Evolutionary conservation across 306 rosid species (phyloP).

Genomic region (Prunus padus): DNA sequence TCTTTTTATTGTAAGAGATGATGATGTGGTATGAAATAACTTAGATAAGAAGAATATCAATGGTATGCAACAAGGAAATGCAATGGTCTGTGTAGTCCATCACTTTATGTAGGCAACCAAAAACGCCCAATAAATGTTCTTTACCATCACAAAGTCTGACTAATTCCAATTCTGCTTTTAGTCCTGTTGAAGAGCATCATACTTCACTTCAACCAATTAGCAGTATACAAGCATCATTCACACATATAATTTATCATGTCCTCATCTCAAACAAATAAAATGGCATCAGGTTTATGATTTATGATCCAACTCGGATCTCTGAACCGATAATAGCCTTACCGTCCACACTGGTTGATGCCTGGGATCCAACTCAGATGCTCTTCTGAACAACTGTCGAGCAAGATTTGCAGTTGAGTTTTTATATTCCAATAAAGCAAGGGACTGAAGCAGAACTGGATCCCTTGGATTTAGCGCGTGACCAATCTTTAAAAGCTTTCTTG

Average conservation of each 20-base stretch:
- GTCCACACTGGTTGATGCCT: constrained; percentile 98
- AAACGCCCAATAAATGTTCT: neutral
- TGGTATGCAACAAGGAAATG: neutral
- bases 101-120: neutral
- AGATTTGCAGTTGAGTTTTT: constrained; percentile 71
- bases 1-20: neutral
- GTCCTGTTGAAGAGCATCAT: neutral
- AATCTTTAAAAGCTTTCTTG: constrained; percentile 76
- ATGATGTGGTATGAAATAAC: neutral
- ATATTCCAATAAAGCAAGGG: constrained; percentile 91
- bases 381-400: constrained; percentile 79
- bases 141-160: neutral
- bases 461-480: constrained; percentile 91
- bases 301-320: neutral
- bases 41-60: neutral
- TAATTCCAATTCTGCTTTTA: neutral
- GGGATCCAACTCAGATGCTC: constrained; percentile 87
- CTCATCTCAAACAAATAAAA: neutral
- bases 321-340: constrained; percentile 43
- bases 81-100: neutral
- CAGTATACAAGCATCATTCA: neutral
- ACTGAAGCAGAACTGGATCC: constrained; percentile 91
- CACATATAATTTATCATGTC: neutral
- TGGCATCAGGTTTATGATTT: neutral
- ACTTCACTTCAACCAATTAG: neutral